Conservation (phyloP, 1,139 yeast species). For the Scheffersomyces insectosa region DNA sequence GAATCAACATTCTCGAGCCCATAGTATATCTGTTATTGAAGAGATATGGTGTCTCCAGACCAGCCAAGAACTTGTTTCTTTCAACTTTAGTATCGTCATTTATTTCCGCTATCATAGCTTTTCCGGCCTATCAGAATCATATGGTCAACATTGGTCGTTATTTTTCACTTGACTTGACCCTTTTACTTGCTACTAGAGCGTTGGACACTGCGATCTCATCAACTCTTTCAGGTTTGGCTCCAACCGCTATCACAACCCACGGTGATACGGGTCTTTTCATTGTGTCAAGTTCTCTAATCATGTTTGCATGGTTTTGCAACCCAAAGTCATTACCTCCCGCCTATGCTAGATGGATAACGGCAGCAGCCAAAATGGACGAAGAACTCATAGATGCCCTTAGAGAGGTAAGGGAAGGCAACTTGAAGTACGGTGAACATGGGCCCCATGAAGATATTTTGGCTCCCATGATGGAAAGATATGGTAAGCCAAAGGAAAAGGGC, state of each 20-base stretch:
- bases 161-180: conserved; percentile 34
- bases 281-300: conserved; percentile 29
- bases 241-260: conserved; percentile 8
- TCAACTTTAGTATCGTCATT: conserved; percentile 33
- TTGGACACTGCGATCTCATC: conserved; percentile 34
- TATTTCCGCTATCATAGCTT: conserved; percentile 26
- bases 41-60: conserved; percentile 9
- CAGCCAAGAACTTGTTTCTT: conserved; percentile 23
- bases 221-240: conserved; percentile 19
- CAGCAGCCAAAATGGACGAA: conserved; percentile 43
- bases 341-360: conserved; percentile 40
- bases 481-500: conserved; percentile 25
- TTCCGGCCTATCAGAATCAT: conserved; percentile 33
- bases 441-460: conserved; percentile 21
- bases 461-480: conserved; percentile 28
- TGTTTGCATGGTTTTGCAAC: conserved; percentile 38
- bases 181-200: conserved; percentile 38
- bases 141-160: conserved; percentile 30
- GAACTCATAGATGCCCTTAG: conserved; percentile 27
- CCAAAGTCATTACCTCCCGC: conserved; percentile 36
- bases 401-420: conserved; percentile 21
- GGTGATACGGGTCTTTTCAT: conserved; percentile 36
- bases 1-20: conserved; percentile 34
- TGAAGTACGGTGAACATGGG: conserved; percentile 27
- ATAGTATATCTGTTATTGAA: conserved; percentile 19